phyloP scores from a whole-genome alignment of 1,284 basidiomycete genomes.

The Violaceomyces palustris region DNA sequence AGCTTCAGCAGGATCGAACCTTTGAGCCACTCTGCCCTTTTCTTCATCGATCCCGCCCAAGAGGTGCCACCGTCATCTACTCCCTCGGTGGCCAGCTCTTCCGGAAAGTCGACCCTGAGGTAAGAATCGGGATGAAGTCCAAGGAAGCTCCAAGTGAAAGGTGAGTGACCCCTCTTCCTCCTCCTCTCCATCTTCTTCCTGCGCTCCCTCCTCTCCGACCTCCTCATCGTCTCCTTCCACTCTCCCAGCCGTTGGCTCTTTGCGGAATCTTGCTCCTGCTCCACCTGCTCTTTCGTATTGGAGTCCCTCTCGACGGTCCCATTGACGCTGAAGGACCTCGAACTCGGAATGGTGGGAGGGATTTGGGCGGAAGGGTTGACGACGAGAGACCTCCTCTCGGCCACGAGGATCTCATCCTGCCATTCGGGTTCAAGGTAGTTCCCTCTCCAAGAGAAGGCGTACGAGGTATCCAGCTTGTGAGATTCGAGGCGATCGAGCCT shows the following conservation, averaged over 20 bases:
- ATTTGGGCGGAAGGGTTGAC: too few species aligned
- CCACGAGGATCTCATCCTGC: slow-evolving; percentile 9
- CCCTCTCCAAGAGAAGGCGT: slow-evolving; percentile 48
- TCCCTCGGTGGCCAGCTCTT: too few species aligned
- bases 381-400: too few species aligned
- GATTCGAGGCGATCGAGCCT: slow-evolving; percentile 62
- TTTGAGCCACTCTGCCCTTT: slow-evolving; percentile 12
- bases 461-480: slow-evolving; percentile 58
- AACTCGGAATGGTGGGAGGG: too few species aligned
- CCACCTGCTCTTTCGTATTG: too few species aligned
- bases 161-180: slow-evolving; percentile 3
- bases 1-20: slow-evolving; percentile 34
- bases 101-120: slow-evolving; percentile 8
- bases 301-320: too few species aligned
- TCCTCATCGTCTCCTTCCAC: slow-evolving; percentile 16
- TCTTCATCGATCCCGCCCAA: not conserved
- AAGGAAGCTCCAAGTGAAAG: slow-evolving; percentile 5
- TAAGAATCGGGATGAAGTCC: slow-evolving; percentile 11
- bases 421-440: slow-evolving; percentile 8
- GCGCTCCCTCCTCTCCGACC: slow-evolving; percentile 11
- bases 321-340: too few species aligned
- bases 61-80: too few species aligned
- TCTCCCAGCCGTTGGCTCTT: not conserved
- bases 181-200: slow-evolving; percentile 12
- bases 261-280: too few species aligned